Base-by-base conservation (phyloP, 306 rosid genomes). In the Begonia masoniana region DNA sequence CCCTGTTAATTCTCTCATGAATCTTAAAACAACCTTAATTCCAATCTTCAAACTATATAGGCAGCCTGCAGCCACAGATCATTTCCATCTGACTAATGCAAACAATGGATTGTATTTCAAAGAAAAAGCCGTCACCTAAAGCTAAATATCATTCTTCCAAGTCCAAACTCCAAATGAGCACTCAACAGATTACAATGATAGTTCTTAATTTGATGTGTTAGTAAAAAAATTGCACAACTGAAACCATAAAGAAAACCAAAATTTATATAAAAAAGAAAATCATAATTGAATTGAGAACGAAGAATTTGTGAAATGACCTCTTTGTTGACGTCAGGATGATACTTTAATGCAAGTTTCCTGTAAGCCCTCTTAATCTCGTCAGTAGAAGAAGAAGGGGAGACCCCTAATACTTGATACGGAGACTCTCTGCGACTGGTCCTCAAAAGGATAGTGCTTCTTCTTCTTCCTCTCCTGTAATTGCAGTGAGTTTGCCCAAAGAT, bases 321-420 rank as follows among this genome's bases (percentile, higher is more conserved):
- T 72, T 86, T 91, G 65, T 91, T 91, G 43, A 86, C 99, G 77
- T 91, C 99, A 13, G 99, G 97, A 41, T 91, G 99, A 69, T 65
- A 83, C 84, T 81, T 91, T 12, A 91, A 92, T 66, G 99, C 99
- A 16, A 86, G 92, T 79, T 83, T 91, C 51, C 99, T 71, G 73
- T 86, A 91, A 3, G 99, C 96, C 82, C 66, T 75, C 21, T 86
- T 91, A 71, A 92, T 86, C 67, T 91, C 93, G 12, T 39, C 69
- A 0, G 66, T 63, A 56, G 76, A 68, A 12, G 99, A 80, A 1
- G 96, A 81, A n/a, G 94, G 81, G 26, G 95, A 74, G 36, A 91
- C 77, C 0, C 99, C 99, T 59, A 91, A 50, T 51, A 83, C 96
- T 41, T 83, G 66, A 48, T 83, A 91, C 0, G 99, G 96, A 31